Conservation (phyloP, 2,329 filamentous ascomycete genomes). For the Colletotrichum truncatum region DNA sequence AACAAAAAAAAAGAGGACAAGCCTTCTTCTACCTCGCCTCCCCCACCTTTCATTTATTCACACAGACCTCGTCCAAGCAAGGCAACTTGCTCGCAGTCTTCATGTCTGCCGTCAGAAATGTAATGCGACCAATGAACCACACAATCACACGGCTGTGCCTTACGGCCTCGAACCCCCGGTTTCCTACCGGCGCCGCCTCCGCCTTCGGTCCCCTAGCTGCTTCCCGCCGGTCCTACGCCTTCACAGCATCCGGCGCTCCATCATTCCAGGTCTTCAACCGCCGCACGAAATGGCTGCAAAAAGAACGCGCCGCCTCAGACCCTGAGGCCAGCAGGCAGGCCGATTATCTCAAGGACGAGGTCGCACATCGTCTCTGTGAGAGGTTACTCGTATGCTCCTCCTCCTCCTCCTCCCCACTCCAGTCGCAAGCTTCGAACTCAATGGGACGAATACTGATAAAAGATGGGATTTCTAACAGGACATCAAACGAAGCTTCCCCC, state of each 20-base stretch:
- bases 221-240: conserved; percentile 72
- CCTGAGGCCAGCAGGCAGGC: conserved; percentile 78
- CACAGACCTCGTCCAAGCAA: not conserved
- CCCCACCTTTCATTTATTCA: not conserved
- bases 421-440: too few relatives aligned
- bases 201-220: not conserved
- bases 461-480: conserved; percentile 66
- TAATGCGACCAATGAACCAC: conserved; percentile 29
- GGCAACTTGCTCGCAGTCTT: not conserved
- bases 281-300: conserved; percentile 88
- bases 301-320: conserved; percentile 82
- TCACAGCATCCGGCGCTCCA: conserved; percentile 79
- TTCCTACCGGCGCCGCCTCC: conserved; percentile 10
- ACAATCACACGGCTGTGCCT: conserved; percentile 23
- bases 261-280: conserved; percentile 92
- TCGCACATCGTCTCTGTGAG: conserved; percentile 85
- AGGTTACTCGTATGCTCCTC: conserved; percentile 74
- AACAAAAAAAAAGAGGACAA: not conserved
- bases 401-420: not conserved
- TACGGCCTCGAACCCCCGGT: not conserved
- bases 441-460: not conserved
- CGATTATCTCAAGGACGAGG: conserved; percentile 94
- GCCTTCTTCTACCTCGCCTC: not conserved
- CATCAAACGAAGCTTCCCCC: conserved; percentile 87
- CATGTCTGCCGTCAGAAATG: conserved; percentile 27